Base-by-base conservation (phyloP, 2,329 filamentous ascomycete species). In the Nothophaeocryptopus gaeumannii region DNA sequence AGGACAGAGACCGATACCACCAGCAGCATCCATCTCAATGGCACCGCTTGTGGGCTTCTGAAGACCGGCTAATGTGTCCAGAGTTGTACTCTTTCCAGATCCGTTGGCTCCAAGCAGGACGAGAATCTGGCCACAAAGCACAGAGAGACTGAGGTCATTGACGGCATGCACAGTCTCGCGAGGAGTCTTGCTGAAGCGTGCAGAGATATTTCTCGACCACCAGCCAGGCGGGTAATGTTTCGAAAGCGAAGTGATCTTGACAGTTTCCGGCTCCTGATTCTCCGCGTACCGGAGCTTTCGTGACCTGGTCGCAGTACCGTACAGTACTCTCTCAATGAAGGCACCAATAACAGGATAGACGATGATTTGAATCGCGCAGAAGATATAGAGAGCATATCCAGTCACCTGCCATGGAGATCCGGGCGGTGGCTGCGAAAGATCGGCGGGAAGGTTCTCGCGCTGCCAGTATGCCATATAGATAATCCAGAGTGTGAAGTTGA, bases 401-500 rank as follows among this genome's bases (percentile, higher is more conserved):
- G 88, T 82, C 2, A 95, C 63, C 1, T 77, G 69, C 78, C 85
- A 95, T 2, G 65, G 62, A 39, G 53, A 55, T 16, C 61, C 62
- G 5, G 89, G 88, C 0, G 87, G 81, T 1, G 72, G 72, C 35
- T 81, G 67, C 4, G 79, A 63, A 2, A 96, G 72, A 54, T 88
- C 80, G 0, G 85, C 79, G 0, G 80, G 72, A 35, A 74, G 62
- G 13, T 81, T 74, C 47, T 83, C 65, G 54, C 77, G 75, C 69
- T 96, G 88, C 66, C 82, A 96, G 36, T 87, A 83, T 10, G 90
- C 88, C 55, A 85, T 80, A 13, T 87, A 82, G 13, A 87, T 84
- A n/a, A 87, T 83, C 64, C 92, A 93, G 66, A 85, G 90, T 11
- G 92, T 86, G 64, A 89, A 96, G 61, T 89, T 91, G 75, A 91